Base-by-base conservation (phyloP, 805 yeast species). In the Metschnikowia hibisci region DNA sequence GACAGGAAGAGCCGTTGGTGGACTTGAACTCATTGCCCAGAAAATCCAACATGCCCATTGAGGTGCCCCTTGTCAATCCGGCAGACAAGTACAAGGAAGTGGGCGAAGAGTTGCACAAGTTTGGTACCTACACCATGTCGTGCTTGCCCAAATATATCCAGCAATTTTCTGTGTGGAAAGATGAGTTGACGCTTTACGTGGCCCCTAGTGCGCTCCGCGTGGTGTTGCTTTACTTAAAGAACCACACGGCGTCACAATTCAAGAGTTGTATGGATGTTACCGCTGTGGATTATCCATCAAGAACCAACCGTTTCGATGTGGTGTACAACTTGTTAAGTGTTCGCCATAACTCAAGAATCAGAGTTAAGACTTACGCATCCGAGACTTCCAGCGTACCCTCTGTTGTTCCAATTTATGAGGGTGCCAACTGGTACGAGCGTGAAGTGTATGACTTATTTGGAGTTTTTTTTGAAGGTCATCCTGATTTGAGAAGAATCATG, bases 351-450 rank as follows among this genome's bases (percentile, higher is more conserved):
- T 84, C 95, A 5, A 77, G 96, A 63, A 84, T 87, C 62, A 76
- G 95, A 62, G 88, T 87, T 58, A 87, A 87, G 72, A 87, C 96
- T 11, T 87, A 84, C 56, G 93, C 96, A 13, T 80, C 82, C 38
- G 96, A 87, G 66, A 79, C 84, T 35, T 74, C 84, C 36, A 78
- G 93, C 3, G 95, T 87, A 48, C 96, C 96, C 29, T 80, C 88
- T 45, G 65, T 84, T 48, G 80, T 83, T n/a, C 77, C 80, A 12
- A 57, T 87, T 40, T 86, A 66, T 63, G 80, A 81, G 61, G 95
- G 95, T 46, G 84, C 88, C 51, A 87, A 87, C 69, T 87, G 96
- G 96, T 84, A 78, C 62, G 96, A 87, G 69, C 78, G 96, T 62
- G 96, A 87, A 64, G 81, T 93, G 11, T 87, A 84, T 63, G 96